phyloP scores from a whole-genome alignment of 2,329 filamentous ascomycete species.

The Neonectria magnoliae region DNA sequence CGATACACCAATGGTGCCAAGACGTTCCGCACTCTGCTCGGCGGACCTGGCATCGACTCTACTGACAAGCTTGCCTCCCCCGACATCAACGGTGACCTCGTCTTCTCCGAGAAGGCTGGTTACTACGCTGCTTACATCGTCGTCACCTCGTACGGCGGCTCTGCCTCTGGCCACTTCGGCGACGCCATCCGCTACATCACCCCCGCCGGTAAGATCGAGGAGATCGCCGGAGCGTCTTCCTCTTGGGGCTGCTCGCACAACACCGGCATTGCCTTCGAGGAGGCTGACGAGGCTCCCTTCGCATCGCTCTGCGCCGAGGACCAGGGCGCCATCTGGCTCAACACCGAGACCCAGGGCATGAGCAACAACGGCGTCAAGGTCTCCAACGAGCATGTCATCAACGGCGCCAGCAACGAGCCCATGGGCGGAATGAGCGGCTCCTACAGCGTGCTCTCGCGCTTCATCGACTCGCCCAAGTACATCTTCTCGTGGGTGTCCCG shows the following conservation, averaged over 20 bases:
- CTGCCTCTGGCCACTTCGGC: constrained; percentile 65
- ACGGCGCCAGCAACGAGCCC: constrained; percentile 66
- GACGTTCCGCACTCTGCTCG: constrained; percentile 68
- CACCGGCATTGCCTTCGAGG: constrained; percentile 71
- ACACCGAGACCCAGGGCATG: constrained; percentile 69
- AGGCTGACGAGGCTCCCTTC: constrained; percentile 66
- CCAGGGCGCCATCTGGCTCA: constrained; percentile 72
- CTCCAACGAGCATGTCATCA: constrained; percentile 70
- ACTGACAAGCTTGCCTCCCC: constrained; percentile 61
- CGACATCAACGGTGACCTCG: constrained; percentile 71
- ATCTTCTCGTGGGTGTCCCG: constrained; percentile 72
- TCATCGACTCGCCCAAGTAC: constrained; percentile 61
- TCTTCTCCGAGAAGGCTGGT: constrained; percentile 64
- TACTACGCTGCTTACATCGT: constrained; percentile 72
- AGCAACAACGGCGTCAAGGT: constrained; percentile 63
- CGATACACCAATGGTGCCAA: constrained; percentile 65
- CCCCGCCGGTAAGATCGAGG: constrained; percentile 61
- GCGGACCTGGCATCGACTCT: constrained; percentile 63
- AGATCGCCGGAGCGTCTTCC: constrained; percentile 62
- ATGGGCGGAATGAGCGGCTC: constrained; percentile 73
- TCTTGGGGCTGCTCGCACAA: constrained; percentile 72
- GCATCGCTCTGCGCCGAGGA: constrained; percentile 70
- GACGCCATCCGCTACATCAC: constrained; percentile 59
- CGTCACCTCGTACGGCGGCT: constrained; percentile 66
- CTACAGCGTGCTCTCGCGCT: constrained; percentile 66